Conservation (phyloP, 495 filamentous ascomycete species). For the Xylaria bambusicola region DNA sequence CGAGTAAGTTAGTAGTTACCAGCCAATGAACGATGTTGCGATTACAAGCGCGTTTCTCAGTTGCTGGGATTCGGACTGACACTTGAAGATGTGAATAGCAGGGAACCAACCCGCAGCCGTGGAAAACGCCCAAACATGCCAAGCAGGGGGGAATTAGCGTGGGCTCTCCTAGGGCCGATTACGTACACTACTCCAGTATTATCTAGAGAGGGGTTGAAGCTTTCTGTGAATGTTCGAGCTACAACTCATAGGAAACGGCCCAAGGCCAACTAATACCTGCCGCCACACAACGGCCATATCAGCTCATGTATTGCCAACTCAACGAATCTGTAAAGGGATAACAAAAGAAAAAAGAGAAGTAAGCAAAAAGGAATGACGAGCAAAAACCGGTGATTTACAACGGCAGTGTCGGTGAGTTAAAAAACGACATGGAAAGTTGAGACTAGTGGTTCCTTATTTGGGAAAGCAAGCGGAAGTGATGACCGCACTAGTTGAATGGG, state of each 20-base stretch:
- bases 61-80: neutral
- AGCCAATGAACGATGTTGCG: neutral
- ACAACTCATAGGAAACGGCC: too few relatives aligned
- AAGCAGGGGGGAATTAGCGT: too few relatives aligned
- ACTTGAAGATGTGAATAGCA: constrained; percentile 5
- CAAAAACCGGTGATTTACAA: too few relatives aligned
- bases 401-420: neutral
- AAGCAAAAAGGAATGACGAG: neutral
- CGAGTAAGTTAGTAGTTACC: neutral
- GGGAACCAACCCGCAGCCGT: neutral
- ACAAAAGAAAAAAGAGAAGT: too few relatives aligned
- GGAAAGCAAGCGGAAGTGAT: neutral
- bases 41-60: neutral
- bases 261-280: too few relatives aligned
- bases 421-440: neutral
- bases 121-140: neutral
- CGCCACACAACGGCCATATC: too few relatives aligned
- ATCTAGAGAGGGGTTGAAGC: too few relatives aligned
- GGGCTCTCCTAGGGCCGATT: too few relatives aligned
- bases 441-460: neutral
- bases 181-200: too few relatives aligned
- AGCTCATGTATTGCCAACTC: too few relatives aligned
- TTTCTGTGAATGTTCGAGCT: too few relatives aligned
- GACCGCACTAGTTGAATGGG: neutral
- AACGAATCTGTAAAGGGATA: too few relatives aligned